Evolutionary conservation across 2,329 filamentous ascomycete genomes (phyloP), one percentile per base, ranked within the genome.

Genomic region (Atkinsonella hypoxylon): DNA sequence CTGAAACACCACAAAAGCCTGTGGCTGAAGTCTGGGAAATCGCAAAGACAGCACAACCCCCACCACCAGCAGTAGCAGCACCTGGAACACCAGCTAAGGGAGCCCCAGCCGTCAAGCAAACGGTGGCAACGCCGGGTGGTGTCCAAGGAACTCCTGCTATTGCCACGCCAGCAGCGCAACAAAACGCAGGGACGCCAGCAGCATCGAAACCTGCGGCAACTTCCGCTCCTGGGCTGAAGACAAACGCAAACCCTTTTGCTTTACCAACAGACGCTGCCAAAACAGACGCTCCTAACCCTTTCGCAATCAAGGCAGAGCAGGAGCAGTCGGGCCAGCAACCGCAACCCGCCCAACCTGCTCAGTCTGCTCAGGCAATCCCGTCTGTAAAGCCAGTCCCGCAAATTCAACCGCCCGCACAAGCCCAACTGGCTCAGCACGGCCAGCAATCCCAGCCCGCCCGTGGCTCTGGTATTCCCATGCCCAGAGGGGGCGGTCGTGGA

Each of bases 21-120:
- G 89, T 97, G 4, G 79, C 73, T 10, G 89, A 96, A 66, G 90
- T 96, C 0, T 96, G 88, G 87, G 82, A 85, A 55, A 71, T 87
- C 49, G 89, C 85, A 0, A 90, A 91, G 67, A 73, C 49, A 18
- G 61, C 67, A 20, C 63, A 64, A 40, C 57, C 64, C 20, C 53
- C 56, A 4, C 12, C 59, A 43, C 18, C 55, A 8, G 53, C 47
- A 26, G 26, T 8, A 13, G 30, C 52, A 9, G 50, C 47, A 45
- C 43, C 55, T 5, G 52, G 41, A 6, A 56, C 53, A 12, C 54
- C 55, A 32, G 52, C 52, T n/a, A 54, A 50, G 31, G 47, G 48
- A 31, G 50, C 41, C 11, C 47, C 51, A 11, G 51, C 55, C 11
- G 41, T 52, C 13, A 62, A 61, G 50, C 57, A 58, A 5, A 47